phyloP scores from a whole-genome alignment of 108 stramenopile species.

The Nannochloropsis gaditana region DNA sequence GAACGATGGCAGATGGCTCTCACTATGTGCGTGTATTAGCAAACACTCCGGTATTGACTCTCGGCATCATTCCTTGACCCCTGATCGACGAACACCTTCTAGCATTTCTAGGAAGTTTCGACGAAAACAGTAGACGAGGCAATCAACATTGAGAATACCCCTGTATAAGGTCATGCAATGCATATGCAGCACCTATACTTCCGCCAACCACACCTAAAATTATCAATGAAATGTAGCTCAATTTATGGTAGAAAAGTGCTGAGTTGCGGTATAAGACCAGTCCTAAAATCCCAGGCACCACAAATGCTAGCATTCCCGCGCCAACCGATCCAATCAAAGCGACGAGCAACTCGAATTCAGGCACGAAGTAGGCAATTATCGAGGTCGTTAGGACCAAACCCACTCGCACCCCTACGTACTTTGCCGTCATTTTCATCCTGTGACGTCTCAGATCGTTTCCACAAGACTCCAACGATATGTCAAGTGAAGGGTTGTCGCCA shows the following conservation, averaged over 20 bases:
- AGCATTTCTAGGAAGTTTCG: too few relatives aligned
- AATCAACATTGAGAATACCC: background rate
- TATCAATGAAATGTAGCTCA: background rate
- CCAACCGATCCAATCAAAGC: background rate
- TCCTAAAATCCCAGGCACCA: background rate
- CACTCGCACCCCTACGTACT: background rate
- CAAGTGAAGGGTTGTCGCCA: background rate
- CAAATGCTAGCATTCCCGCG: conserved; percentile 13
- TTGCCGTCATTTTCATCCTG: background rate
- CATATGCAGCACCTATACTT: background rate
- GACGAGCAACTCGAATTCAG: background rate
- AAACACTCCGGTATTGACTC: too few relatives aligned
- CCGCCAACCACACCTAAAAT: background rate
- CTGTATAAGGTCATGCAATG: background rate
- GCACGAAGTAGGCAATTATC: background rate
- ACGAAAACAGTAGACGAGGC: too few relatives aligned
- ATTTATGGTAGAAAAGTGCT: background rate
- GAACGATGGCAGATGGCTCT: too few relatives aligned
- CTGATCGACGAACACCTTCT: too few relatives aligned
- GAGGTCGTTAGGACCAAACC: background rate
- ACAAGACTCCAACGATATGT: background rate
- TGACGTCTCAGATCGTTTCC: too few relatives aligned
- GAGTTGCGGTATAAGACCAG: background rate
- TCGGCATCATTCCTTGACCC: too few relatives aligned
- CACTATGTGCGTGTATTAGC: too few relatives aligned